Conservation (phyloP, 441 rosid genomes). For the Hura crepitans region DNA sequence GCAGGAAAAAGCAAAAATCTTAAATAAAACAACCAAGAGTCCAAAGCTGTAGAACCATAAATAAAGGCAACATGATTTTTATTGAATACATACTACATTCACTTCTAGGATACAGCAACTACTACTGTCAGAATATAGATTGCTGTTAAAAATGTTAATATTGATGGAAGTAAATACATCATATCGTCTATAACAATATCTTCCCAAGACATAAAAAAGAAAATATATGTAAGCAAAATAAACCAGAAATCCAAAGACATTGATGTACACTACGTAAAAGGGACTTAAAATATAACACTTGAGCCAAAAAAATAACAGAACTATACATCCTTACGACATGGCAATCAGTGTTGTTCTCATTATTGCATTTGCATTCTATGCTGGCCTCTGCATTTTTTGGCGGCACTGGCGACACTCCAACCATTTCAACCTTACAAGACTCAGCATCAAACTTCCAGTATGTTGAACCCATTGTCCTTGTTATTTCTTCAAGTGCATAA, state of each 20-base stretch:
- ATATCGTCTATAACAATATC: neutral
- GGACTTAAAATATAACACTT: constrained; percentile 2
- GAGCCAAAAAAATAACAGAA: constrained; percentile 19
- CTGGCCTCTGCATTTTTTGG: constrained; percentile 32
- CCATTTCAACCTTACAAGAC: constrained; percentile 38
- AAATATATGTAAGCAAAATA: neutral
- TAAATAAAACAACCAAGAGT: neutral
- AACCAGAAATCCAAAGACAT: neutral
- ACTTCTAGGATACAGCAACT: neutral
- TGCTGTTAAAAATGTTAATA: no score
- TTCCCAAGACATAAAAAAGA: neutral
- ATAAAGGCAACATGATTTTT: no score
- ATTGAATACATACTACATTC: neutral
- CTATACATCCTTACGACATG: constrained; percentile 50
- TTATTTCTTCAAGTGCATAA: constrained; percentile 55
- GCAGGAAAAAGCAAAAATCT: constrained; percentile 4
- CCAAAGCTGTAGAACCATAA: neutral
- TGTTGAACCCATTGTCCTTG: constrained; percentile 47
- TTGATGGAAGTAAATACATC: no score
- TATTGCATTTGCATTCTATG: constrained; percentile 46
- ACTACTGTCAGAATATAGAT: neutral
- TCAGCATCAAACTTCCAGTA: constrained; percentile 60
- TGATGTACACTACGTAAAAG: neutral
- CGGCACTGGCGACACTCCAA: constrained; percentile 43
- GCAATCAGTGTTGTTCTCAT: constrained; percentile 38